These are phyloP conservation scores for Solanum neorickii DNA, from an alignment of 257 asterid genomes.

Conservation along the genomic window DNA sequence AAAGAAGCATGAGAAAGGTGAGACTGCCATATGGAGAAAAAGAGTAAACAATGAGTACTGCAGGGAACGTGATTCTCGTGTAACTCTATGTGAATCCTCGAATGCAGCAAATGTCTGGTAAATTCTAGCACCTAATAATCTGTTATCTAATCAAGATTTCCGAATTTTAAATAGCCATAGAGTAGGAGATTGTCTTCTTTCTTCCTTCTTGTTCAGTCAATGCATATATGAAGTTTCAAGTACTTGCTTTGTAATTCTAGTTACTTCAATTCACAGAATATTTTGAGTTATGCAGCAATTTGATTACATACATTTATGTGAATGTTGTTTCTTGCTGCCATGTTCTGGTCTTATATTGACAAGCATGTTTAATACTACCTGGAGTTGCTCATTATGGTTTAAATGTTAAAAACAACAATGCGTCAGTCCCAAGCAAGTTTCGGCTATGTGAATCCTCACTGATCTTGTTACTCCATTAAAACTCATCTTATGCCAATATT, in stretches of 20 bases:
- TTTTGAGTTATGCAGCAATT: background rate
- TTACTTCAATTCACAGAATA: background rate
- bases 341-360: background rate
- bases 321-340: background rate
- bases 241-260: background rate
- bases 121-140: background rate
- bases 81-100: conserved; percentile 12
- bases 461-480: background rate
- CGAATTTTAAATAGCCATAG: background rate
- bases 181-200: background rate
- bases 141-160: background rate
- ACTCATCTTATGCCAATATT: background rate
- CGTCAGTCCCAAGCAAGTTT: background rate
- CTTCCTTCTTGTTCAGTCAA: background rate
- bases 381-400: background rate
- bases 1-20: conserved; percentile 24
- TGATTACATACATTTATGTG: background rate
- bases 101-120: conserved; percentile 24
- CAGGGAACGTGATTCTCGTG: conserved; percentile 16
- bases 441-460: background rate
- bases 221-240: background rate
- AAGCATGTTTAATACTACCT: background rate
- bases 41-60: conserved; percentile 17
- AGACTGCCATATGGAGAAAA: conserved; percentile 35
- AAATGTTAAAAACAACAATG: background rate